Evolutionary conservation across 306 rosid genomes (phyloP), one percentile per base, ranked within the genome.

Genomic region (Vigna trinervia): DNA sequence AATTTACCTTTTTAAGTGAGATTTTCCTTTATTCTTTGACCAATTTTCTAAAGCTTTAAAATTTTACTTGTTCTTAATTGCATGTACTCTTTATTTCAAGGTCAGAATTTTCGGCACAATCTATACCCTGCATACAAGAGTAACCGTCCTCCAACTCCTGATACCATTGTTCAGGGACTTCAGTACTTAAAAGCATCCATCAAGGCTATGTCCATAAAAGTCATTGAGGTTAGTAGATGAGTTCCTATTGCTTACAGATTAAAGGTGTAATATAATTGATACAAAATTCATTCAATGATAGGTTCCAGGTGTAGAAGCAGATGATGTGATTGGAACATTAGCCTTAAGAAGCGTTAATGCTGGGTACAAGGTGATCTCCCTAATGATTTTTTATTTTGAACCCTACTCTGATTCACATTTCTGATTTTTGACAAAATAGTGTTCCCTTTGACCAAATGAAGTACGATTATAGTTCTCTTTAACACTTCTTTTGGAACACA

Each of bases 241-340:
- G 59, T 76, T 39, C 71, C 67, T 71, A 54, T 71, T 67, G 46
- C 79, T 69, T 19, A 50, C 53, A 71, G 36, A 62, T 52, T 60
- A 20, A 68, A 57, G 32, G 79, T 61, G 59, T 48, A 28, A 54
- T 68, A n/a, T 73, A 75, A 53, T 38, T 81, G 77, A 70, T 79
- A 36, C 65, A 64, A 80, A 34, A 58, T 61, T 69, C 72, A 78
- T 80, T 82, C 39, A 64, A 82, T 77, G 69, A 67, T 89, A 92
- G 97, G 98, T 95, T 69, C 96, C 97, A 17, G 97, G 98, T 69
- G 97, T 95, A 74, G 98, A 95, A 85, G 98, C 98, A 60, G 98
- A 95, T 83, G 96, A 95, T 87, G 98, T 95, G 79, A 92, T 95
- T 78, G 97, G 97, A 84, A 95, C 98, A 28, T 90, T 95, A 86